Percentiles rank a stretch among this genome's conserved stretches.
Conservation (phyloP, 305 asterid species). For the Ajuga reptans region DNA sequence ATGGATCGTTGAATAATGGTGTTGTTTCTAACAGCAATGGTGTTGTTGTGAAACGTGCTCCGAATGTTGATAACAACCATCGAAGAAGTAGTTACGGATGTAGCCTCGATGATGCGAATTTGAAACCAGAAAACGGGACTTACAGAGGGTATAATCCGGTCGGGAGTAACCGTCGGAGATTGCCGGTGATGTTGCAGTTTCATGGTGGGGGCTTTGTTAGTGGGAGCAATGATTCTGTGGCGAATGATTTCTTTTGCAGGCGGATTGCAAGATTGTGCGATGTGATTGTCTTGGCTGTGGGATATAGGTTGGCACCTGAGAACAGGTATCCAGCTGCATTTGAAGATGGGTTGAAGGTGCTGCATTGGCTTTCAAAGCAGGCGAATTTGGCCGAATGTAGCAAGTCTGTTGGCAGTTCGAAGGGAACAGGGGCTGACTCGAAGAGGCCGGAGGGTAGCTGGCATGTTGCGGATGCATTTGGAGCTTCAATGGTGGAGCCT, state of each 20-base stretch:
- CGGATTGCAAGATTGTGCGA: conserved; percentile 73
- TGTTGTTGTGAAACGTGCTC: conserved; percentile 21
- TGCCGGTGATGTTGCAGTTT: conserved; percentile 83
- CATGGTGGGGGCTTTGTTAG: conserved; percentile 91
- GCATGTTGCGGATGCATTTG: conserved; percentile 81
- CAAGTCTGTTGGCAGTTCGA: conserved; percentile 49
- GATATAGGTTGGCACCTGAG: conserved; percentile 89
- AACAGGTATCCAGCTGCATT: conserved; percentile 71
- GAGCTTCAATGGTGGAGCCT: conserved; percentile 89
- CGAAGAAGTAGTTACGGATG: conserved; percentile 58
- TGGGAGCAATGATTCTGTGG: conserved; percentile 71
- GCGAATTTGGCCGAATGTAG: conserved; percentile 74
- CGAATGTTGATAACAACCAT: conserved; percentile 22
- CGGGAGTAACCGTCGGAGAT: conserved; percentile 36
- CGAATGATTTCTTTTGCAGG: conserved; percentile 79
- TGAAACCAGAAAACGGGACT: conserved; percentile 46
- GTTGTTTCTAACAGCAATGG: conserved; percentile 23
- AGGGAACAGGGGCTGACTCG: conserved; percentile 36
- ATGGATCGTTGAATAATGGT: conserved; percentile 28
- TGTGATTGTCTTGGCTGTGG: conserved; percentile 86
- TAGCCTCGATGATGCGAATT: conserved; percentile 31
- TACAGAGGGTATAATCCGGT: conserved; percentile 68
- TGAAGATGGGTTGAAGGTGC: conserved; percentile 83
- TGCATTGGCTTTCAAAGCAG: conserved; percentile 88
- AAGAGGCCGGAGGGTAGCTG: conserved; percentile 51